Evolutionary conservation across 345 rosid species (phyloP), one percentile per base, ranked within the genome.

Genomic region (Ricinus communis): DNA sequence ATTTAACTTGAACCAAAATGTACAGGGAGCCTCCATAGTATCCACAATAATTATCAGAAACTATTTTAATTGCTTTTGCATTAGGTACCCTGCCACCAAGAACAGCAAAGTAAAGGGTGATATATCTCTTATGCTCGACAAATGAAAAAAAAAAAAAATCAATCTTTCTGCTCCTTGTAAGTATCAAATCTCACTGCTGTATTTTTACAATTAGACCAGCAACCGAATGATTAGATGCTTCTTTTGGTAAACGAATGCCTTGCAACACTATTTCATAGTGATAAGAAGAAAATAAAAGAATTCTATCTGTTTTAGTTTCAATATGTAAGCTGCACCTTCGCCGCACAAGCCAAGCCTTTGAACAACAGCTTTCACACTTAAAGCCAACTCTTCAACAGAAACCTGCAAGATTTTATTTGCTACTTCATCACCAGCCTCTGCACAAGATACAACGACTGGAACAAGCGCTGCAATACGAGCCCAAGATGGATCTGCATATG

Each of bases 391-490:
- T 62, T 83, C 80, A 56, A 85, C 91, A 7, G 89, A 80, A 65
- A 84, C 83, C 45, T 68, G 79, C 74, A 89, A 76, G 68, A 87
- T 89, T 22, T 74, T 81, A 70, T 82, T 83, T 5, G 95, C 90
- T 25, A 87, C 91, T 68, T 74, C 81, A 73, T 89, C 95, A 60
- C 91, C 85, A 57, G 85, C 86, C 77, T 86, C 95, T 24, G 95
- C 95, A 78, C 95, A 87, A 24, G 86, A 77, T 71, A 89, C 91
- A 15, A 89, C 88, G 19, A 80, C 80, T 16, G 95, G 95, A 74
- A 87, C 95, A 73, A 89, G 91, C 27, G 88, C 88, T 7, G 91
- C 90, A 62, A 89, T 86, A 49, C 95, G 88, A 76, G 95, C 95
- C 91, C 95, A 89, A 24, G 91, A 89, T 70, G 91, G 90, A 83